Percentiles rank a stretch among this genome's conserved stretches.
These are phyloP conservation scores for Alternaria longipes DNA, from an alignment of 2,329 filamentous ascomycete genomes.

Conservation along the genomic window DNA sequence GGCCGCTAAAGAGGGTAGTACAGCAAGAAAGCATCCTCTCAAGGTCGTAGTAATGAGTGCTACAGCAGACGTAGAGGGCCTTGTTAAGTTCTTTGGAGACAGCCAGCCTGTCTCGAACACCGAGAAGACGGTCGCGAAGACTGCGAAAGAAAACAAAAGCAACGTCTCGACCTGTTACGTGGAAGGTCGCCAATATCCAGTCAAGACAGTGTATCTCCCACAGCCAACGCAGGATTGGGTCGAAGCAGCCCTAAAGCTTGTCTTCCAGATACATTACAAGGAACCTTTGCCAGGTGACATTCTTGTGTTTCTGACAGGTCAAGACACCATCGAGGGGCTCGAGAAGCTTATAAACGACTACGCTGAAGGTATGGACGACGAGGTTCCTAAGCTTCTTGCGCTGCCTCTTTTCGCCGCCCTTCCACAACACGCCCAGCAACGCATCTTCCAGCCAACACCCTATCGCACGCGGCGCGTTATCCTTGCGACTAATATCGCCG, in stretches of 20 bases:
- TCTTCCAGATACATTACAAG: slow-evolving; percentile 86
- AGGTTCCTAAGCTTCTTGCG: slow-evolving; percentile 75
- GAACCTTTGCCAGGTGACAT: slow-evolving; percentile 95
- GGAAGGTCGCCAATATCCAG: slow-evolving; percentile 86
- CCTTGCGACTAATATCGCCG: slow-evolving; percentile 95
- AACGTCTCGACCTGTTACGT: slow-evolving; percentile 68
- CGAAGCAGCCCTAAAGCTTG: slow-evolving; percentile 79
- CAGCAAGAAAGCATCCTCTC: slow-evolving; percentile 66
- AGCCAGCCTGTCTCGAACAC: slow-evolving; percentile 9
- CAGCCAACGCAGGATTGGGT: slow-evolving; percentile 82
- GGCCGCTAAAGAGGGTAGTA: slow-evolving; percentile 71
- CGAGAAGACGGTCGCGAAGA: slow-evolving; percentile 23
- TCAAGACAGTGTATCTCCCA: slow-evolving; percentile 78
- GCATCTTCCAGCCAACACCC: slow-evolving; percentile 80
- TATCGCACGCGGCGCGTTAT: slow-evolving; percentile 87
- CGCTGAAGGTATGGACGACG: slow-evolving; percentile 73
- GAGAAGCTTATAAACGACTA: slow-evolving; percentile 85
- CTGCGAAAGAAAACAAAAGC: background rate
- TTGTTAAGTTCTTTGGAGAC: slow-evolving; percentile 77
- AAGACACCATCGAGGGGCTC: slow-evolving; percentile 88
- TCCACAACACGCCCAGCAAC: slow-evolving; percentile 84
- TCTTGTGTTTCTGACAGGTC: slow-evolving; percentile 88
- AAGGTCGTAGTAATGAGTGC: slow-evolving; percentile 98
- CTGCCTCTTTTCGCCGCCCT: slow-evolving; percentile 91
- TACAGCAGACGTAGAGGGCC: slow-evolving; percentile 84